Conservation (phyloP, 2,329 filamentous ascomycete genomes). For the Kalaharituber pfeilii region DNA sequence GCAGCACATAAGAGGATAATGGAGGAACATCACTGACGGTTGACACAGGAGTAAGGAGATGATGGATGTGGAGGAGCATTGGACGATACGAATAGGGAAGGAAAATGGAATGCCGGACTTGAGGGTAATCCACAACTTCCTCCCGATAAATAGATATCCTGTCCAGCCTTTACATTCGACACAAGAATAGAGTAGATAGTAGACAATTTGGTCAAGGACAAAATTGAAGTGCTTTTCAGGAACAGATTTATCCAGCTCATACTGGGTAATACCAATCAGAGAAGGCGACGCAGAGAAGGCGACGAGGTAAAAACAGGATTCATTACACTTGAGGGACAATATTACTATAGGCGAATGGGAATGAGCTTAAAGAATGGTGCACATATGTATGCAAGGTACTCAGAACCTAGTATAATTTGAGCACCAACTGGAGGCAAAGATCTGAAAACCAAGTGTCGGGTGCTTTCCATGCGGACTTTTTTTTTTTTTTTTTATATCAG, state of each 20-base stretch:
- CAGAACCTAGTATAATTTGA: too few relatives aligned
- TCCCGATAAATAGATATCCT: not conserved
- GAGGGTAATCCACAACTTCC: not conserved
- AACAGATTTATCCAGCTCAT: not conserved
- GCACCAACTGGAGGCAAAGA: too few relatives aligned
- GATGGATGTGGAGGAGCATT: too few relatives aligned
- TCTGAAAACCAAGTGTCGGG: too few relatives aligned
- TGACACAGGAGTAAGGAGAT: too few relatives aligned
- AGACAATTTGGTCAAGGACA: not conserved
- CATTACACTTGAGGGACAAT: not conserved
- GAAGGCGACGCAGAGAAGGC: not conserved
- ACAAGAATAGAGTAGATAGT: not conserved
- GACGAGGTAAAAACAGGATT: not conserved
- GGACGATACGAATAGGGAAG: not conserved
- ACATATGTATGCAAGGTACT: not conserved
- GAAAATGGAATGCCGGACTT: not conserved
- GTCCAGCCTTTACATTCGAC: not conserved
- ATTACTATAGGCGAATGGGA: not conserved
- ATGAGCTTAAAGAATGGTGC: not conserved
- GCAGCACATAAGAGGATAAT: too few relatives aligned
- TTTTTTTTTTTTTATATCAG: too few relatives aligned
- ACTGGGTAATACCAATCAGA: constrained; percentile 3
- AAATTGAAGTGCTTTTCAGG: not conserved
- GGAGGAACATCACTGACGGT: too few relatives aligned
- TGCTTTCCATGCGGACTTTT: too few relatives aligned